These are phyloP conservation scores for Xylogone sp. DNA, from an alignment of 2,329 filamentous ascomycete genomes.

Conservation along the genomic window DNA sequence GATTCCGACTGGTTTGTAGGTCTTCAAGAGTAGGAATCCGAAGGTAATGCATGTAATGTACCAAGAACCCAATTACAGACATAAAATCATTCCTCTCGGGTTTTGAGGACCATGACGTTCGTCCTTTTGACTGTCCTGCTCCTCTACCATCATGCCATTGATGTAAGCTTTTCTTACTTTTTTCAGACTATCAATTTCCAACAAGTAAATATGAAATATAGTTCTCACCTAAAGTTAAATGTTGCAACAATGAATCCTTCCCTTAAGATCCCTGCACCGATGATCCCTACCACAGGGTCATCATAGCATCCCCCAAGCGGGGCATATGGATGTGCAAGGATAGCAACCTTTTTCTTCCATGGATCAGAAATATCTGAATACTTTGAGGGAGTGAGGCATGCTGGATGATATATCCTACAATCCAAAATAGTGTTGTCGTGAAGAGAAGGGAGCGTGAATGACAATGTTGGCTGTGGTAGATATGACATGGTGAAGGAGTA, in stretches of 20 bases:
- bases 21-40: slow-evolving; percentile 7
- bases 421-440: slow-evolving; percentile 73
- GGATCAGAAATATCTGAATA: slow-evolving; percentile 11
- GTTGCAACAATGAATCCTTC: slow-evolving; percentile 74
- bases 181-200: too few relatives aligned
- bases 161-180: too few relatives aligned
- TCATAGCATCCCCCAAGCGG: slow-evolving; percentile 82
- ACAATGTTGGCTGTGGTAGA: slow-evolving; percentile 54
- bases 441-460: slow-evolving; percentile 79
- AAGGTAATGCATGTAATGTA: slow-evolving; percentile 63
- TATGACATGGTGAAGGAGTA: background rate
- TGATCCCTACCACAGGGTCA: slow-evolving; percentile 70
- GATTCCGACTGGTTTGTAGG: background rate
- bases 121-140: slow-evolving; percentile 67
- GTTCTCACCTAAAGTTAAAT: slow-evolving; percentile 80
- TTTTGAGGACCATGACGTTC: slow-evolving; percentile 82
- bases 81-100: slow-evolving; percentile 80
- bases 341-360: slow-evolving; percentile 46
- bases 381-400: slow-evolving; percentile 31
- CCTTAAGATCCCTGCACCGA: slow-evolving; percentile 55
- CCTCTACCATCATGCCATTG: slow-evolving; percentile 59
- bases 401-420: slow-evolving; percentile 78
- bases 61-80: slow-evolving; percentile 75
- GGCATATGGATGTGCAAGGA: slow-evolving; percentile 89
- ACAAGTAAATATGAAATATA: too few relatives aligned